Conservation (phyloP, 306 rosid species). For the Vicia villosa region DNA sequence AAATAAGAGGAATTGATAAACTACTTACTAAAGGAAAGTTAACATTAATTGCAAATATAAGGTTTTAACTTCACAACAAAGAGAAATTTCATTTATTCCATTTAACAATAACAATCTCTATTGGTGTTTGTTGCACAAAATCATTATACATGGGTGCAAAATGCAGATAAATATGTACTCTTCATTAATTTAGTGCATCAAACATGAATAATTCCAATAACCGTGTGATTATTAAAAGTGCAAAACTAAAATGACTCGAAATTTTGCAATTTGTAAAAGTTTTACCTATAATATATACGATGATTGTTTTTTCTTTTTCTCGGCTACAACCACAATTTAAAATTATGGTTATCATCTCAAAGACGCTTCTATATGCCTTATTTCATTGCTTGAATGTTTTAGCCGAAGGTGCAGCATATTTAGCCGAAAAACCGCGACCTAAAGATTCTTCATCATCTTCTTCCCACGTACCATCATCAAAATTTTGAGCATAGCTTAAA, state of each 20-base stretch:
- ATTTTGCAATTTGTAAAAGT: not conserved
- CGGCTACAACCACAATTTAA: not conserved
- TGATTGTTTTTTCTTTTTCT: not conserved
- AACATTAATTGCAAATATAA: not conserved
- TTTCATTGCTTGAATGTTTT: slow-evolving; percentile 41
- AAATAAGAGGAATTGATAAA: not conserved
- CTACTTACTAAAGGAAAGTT: not conserved
- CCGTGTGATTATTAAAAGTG: not conserved
- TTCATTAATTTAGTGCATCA: not conserved
- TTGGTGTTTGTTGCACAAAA: slow-evolving; percentile 8
- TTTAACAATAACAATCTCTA: not conserved
- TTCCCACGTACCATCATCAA: slow-evolving; percentile 66
- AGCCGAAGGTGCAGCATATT: slow-evolving; percentile 59
- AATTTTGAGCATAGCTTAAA: slow-evolving; percentile 79
- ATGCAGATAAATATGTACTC: not conserved
- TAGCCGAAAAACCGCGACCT: slow-evolving; percentile 65
- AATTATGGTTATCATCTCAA: not conserved
- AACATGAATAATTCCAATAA: not conserved
- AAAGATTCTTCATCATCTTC: slow-evolving; percentile 49
- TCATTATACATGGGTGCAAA: not conserved
- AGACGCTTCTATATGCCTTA: not conserved
- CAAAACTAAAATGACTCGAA: not conserved
- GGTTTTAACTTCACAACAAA: slow-evolving; percentile 8
- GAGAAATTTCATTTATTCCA: not conserved
- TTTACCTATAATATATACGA: not conserved